Base-by-base conservation (phyloP, 1,284 basidiomycete species). In the Irpex lacteus region DNA sequence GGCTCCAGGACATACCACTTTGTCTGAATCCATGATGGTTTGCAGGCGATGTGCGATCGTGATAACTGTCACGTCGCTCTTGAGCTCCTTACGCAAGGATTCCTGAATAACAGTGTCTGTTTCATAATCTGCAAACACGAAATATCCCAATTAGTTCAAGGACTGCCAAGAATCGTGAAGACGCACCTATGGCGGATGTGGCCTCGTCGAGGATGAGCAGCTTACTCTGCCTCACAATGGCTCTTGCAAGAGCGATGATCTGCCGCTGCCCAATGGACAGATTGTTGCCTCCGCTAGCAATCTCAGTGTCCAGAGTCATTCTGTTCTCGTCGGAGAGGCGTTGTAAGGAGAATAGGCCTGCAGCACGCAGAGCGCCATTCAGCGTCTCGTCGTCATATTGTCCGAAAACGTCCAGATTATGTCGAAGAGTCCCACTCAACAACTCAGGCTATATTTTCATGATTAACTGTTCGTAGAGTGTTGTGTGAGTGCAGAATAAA, bases 221-320 rank as follows among this genome's bases (percentile, higher is more conserved):
- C 66, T 87, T 87, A 75, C 85, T 87, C 56, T 78, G 77, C 8
- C 85, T 76, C 5, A 87, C 80, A 54, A 86, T 84, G 0, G 86
- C 85, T 64, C 85, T 74, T 1, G 85, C 85, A 1, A 89, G 73
- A 3, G 86, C 86, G 36, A 88, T 72, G 55, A 87, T 74, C 71
- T 92, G 90, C 4, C 90, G 79, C 71, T 92, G 88, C 2, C 90
- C 90, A 38, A 90, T 85, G 1, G 85, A 87, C 32, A 92, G 77
- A 70, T 92, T 92, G 15, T 79, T 74, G 4, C 90, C 89, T 0
- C 84, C 86, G 56, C 80, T 80, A 0, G 85, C 74, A 54, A 90
- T 83, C 38, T 76, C 37, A 60, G 75, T 84, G 61, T 86, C 84
- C 13, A 86, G 70, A 2, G 77, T 82, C 49, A 86, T 77, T 40